Base-by-base conservation (phyloP, 2,329 filamentous ascomycete species). In the Clarireedia paspali region DNA sequence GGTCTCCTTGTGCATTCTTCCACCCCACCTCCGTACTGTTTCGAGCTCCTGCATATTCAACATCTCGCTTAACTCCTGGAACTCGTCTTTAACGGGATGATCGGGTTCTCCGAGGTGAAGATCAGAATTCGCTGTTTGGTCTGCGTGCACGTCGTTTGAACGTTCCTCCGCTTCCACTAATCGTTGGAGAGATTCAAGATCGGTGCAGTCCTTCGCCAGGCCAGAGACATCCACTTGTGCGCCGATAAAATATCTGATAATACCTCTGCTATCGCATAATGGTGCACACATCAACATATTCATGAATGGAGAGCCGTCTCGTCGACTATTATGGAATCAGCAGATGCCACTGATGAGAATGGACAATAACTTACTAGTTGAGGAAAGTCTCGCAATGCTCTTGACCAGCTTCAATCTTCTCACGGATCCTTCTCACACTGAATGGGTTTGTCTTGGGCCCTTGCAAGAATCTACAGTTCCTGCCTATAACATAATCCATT, bases 381-480 rank as follows among this genome's bases (percentile, higher is more conserved):
- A 91, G 71, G 55, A 91, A 83, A 0, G 88, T 81, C 64, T 91
- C 88, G 53, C 79, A 87, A 60, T 85, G 81, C 63, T 91, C 87
- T 62, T 81, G 77, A n/a, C 85, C 84, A 1, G 76, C 78, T 6
- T 75, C 69, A 10, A 87, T 71, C 27, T 82, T 83, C 42, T 85
- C 79, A 34, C 79, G 75, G 10, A 91, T 73, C 53, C 88, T 76
- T 53, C 75, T 71, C 0, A 87, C 75, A 50, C 83, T 87, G 59
- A 79, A 77, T 0, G 74, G 75, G 60, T 85, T 86, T 5, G 87
- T 90, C 63, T 80, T 81, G 0, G 87, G 87, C 0, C 88, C 88
- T 68, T 91, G 88, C 1, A 91, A 77, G 64, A 91, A 91, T 6
- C 88, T 82, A 63, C 88, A 91, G 60, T 91, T 91, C 34, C 85